Evolutionary conservation across 768 basidiomycete genomes (phyloP).

Genomic region (Russula compacta): DNA sequence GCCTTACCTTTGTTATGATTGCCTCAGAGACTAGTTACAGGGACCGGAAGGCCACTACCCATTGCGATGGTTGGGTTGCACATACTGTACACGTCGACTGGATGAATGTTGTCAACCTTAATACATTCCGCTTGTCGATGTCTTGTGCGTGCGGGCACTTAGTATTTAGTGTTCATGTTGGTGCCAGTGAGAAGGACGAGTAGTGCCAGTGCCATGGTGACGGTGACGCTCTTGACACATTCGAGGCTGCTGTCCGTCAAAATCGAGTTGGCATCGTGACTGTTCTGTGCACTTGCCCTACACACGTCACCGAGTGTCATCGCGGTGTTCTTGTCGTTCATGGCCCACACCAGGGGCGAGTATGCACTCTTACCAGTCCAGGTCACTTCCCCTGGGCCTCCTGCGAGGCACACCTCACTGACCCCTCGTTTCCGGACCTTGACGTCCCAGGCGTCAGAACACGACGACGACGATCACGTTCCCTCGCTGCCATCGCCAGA

Average conservation of each 20-base stretch:
- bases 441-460: not conserved
- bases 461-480: not conserved
- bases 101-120: conserved; percentile 2
- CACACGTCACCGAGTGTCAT: not conserved
- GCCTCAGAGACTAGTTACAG: conserved; percentile 3
- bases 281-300: no score
- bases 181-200: not conserved
- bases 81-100: conserved; percentile 3
- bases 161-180: not conserved
- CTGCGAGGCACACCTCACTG: no score
- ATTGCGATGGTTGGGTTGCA: not conserved
- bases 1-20: conserved; percentile 15
- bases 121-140: conserved; percentile 14
- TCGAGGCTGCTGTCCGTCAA: not conserved
- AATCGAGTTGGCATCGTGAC: not conserved
- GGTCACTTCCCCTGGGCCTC: no score
- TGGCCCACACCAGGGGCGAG: no score
- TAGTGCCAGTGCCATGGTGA: not conserved
- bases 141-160: not conserved
- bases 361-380: no score
- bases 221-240: not conserved
- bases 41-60: not conserved
- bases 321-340: no score
- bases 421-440: not conserved
- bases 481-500: not conserved